Conservation (phyloP, 306 rosid species). For the Gleditsia sinensis region DNA sequence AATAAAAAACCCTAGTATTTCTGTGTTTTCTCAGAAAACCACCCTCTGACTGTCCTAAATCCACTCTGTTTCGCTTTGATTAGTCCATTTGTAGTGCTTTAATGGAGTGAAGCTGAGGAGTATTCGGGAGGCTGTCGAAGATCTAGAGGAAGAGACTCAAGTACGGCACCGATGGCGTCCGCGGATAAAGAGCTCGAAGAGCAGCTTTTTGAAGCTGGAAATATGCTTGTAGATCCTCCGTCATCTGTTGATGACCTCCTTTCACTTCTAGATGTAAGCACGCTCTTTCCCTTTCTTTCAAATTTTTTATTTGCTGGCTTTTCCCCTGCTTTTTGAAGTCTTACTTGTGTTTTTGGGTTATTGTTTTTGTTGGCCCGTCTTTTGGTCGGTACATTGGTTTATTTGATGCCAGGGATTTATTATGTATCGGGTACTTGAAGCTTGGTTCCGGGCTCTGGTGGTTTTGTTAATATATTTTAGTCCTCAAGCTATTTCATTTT, state of each 20-base stretch:
- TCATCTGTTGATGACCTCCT: constrained; percentile 63
- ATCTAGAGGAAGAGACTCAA: constrained; percentile 44
- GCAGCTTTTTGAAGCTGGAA: constrained; percentile 74
- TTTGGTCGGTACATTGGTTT: not conserved
- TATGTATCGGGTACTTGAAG: not conserved
- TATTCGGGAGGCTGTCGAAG: constrained; percentile 36
- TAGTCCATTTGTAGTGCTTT: constrained; percentile 40
- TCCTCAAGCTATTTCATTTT: not conserved
- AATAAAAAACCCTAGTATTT: constrained; percentile 56
- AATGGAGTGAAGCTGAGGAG: constrained; percentile 49
- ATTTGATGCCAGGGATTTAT: not conserved
- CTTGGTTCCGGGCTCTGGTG: not conserved
- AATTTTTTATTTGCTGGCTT: not conserved
- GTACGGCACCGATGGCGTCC: constrained; percentile 59
- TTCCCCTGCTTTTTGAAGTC: not conserved
- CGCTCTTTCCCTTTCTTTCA: not conserved
- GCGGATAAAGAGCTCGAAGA: constrained; percentile 68
- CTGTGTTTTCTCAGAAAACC: constrained; percentile 16
- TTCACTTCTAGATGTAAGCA: constrained; percentile 71
- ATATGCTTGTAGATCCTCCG: constrained; percentile 66
- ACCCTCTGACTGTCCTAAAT: not conserved
- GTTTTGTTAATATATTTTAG: constrained; percentile 26
- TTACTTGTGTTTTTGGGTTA: not conserved
- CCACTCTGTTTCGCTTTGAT: constrained; percentile 28
- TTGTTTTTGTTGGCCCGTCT: not conserved